Conservation (phyloP, 2,329 filamentous ascomycete species). For the Nigrospora oryzae region DNA sequence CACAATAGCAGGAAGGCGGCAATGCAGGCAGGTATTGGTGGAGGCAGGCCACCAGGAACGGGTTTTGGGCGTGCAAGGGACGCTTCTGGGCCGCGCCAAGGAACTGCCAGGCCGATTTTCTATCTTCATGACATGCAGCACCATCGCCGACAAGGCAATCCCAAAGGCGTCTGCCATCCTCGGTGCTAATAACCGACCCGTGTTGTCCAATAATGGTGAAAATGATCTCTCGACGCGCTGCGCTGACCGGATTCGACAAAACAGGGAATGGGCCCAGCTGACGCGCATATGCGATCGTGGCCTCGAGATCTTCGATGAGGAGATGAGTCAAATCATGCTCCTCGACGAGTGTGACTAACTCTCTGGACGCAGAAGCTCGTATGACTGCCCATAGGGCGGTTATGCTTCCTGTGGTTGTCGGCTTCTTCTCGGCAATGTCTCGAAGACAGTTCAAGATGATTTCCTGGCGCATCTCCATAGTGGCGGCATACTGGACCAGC, state of each 20-base stretch:
- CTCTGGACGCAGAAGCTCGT: conserved; percentile 33
- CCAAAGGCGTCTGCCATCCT: conserved; percentile 62
- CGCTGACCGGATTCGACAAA: conserved; percentile 38
- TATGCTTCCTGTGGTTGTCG: conserved; percentile 64
- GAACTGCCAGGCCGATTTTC: conserved; percentile 61
- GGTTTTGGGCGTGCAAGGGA: conserved; percentile 33
- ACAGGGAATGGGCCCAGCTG: conserved; percentile 31
- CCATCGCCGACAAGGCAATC: conserved; percentile 59
- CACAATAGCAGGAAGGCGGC: conserved; percentile 48
- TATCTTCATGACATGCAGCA: conserved; percentile 50
- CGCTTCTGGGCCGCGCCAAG: conserved; percentile 41
- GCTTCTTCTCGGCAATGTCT: conserved; percentile 56
- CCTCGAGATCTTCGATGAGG: conserved; percentile 56
- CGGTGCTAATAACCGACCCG: conserved; percentile 53
- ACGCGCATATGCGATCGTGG: conserved; percentile 35
- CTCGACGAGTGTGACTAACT: conserved; percentile 48
- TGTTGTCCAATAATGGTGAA: conserved; percentile 46
- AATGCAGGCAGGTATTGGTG: conserved; percentile 48
- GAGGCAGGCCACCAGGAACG: conserved; percentile 47
- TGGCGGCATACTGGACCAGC: conserved; percentile 49
- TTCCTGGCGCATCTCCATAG: conserved; percentile 43
- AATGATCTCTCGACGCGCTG: conserved; percentile 49
- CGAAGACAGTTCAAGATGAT: conserved; percentile 60
- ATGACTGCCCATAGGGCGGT: conserved; percentile 50
- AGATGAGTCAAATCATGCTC: conserved; percentile 55